These are phyloP conservation scores for Diaporthe sp. DNA, from an alignment of 2,329 filamentous ascomycete species.

Conservation along the genomic window DNA sequence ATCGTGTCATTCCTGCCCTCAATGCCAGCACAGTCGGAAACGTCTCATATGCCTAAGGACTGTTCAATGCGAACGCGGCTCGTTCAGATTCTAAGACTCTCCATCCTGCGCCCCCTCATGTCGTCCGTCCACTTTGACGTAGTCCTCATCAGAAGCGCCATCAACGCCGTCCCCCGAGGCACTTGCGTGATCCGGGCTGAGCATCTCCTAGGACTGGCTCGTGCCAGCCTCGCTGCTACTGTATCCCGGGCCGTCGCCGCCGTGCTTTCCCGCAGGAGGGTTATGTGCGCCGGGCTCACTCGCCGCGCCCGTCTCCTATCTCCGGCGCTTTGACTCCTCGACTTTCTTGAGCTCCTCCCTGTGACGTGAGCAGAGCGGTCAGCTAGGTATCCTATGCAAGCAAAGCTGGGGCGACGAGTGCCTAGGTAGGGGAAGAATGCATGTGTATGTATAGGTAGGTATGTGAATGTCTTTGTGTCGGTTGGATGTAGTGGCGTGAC, in stretches of 20 bases:
- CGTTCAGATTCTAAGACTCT: background rate
- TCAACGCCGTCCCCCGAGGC: background rate
- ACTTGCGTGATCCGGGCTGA: background rate
- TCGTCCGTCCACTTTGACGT: background rate
- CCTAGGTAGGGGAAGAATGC: background rate
- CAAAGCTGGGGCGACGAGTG: no score
- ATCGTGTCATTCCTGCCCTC: background rate
- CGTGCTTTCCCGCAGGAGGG: background rate
- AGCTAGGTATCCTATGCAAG: background rate
- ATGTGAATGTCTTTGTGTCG: background rate
- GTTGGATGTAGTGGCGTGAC: slow-evolving; percentile 48
- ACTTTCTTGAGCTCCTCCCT: slow-evolving; percentile 97
- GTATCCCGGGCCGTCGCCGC: background rate
- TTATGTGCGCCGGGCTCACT: background rate
- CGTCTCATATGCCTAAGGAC: background rate
- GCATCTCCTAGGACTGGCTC: slow-evolving; percentile 4
- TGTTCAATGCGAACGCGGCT: background rate
- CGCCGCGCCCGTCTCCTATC: slow-evolving; percentile 54
- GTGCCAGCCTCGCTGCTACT: background rate
- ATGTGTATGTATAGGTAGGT: background rate
- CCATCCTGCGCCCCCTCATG: background rate
- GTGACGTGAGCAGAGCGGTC: slow-evolving; percentile 11
- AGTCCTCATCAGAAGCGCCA: background rate
- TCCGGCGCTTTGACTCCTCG: slow-evolving; percentile 76
- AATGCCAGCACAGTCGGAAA: background rate